Evolutionary conservation across 2,329 filamentous ascomycete genomes (phyloP).

Genomic region (Paecilomyces formosus): DNA sequence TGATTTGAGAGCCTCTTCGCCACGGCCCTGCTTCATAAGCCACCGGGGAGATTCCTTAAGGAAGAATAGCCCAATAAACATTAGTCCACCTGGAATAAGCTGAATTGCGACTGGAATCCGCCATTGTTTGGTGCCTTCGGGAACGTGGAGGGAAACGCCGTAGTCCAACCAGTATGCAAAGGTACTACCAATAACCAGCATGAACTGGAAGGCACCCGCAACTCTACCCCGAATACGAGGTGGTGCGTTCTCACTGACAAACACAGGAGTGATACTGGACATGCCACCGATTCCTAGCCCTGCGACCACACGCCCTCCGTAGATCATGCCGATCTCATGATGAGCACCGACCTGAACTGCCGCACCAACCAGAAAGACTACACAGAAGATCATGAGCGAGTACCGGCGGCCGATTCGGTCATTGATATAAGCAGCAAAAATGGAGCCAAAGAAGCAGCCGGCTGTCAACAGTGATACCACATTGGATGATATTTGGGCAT

Average conservation of each 20-base stretch:
- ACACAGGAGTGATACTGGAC: conserved; percentile 31
- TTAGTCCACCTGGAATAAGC: conserved; percentile 44
- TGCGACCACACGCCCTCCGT: conserved; percentile 29
- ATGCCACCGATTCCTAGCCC: conserved; percentile 31
- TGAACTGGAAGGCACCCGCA: conserved; percentile 30
- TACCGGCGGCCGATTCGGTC: conserved; percentile 28
- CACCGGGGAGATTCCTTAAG: conserved; percentile 47
- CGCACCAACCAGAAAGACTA: conserved; percentile 28
- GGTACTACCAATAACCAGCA: conserved; percentile 37
- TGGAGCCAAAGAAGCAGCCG: conserved; percentile 33
- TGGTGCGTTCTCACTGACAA: conserved; percentile 28
- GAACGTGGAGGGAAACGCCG: conserved; percentile 40
- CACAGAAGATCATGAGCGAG: conserved; percentile 25
- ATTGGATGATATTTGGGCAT: conserved; percentile 31
- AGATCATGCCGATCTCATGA: conserved; percentile 24
- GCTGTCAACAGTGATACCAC: conserved; percentile 31
- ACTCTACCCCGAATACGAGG: conserved; percentile 25
- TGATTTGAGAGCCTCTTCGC: conserved; percentile 35
- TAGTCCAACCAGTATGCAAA: conserved; percentile 49
- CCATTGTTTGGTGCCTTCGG: conserved; percentile 43
- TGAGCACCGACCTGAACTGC: conserved; percentile 25
- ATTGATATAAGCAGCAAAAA: conserved; percentile 26
- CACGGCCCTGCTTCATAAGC: conserved; percentile 46
- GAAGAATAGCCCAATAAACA: conserved; percentile 44
- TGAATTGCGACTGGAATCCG: conserved; percentile 47